Evolutionary conservation across 2,329 filamentous ascomycete genomes (phyloP), one percentile per base, ranked within the genome.

Genomic region (Pseudodiploospora longispora): DNA sequence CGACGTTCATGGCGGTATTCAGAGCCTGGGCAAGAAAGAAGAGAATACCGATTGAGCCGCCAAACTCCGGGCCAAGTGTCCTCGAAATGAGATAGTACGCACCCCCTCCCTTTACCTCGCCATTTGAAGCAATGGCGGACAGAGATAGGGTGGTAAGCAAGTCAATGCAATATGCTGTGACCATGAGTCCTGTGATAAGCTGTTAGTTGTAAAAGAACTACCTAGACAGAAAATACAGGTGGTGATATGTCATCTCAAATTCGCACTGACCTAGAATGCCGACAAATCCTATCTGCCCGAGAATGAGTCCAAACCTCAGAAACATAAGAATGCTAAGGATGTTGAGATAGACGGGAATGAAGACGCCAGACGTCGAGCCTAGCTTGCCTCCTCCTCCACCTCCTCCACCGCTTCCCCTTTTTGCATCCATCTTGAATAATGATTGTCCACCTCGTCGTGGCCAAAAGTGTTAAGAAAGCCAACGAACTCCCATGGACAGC

Each of bases 321-420:
- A 95, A 95, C 87, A 95, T 94, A 49, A 95, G 75, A 63, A 95
- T 94, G 55, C 86, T 91, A 52, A 94, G 68, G 36, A 95, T 88
- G 62, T 93, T 95, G 52, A 94, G 71, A 49, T 83, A 90, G n/a
- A 88, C 88, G 1, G 88, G 88, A 10, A 95, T 85, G 61, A 89
- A 95, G 39, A 94, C 85, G 6, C 85, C 85, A 4, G 82, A 86
- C 52, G 88, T 80, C 6, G 80, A 82, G 33, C 85, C 85, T 46
- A 94, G 72, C 66, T 93, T 93, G 53, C 75, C 58, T 49, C 62
- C 64, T 12, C 42, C 45, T 19, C 36, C 34, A 9, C 19, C 19
- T 19, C 19, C 19, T 2, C 19, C 19, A 19, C 19, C 19, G 19
- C 19, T 19, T 19, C 19, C 19, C 54, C 65, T 70, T 46, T 50